Percentiles rank a stretch among this genome's conserved stretches.
Evolutionary conservation across 371 early-diverging fungal genomes (phyloP).

Genomic region (Sporodiniella umbellata): DNA sequence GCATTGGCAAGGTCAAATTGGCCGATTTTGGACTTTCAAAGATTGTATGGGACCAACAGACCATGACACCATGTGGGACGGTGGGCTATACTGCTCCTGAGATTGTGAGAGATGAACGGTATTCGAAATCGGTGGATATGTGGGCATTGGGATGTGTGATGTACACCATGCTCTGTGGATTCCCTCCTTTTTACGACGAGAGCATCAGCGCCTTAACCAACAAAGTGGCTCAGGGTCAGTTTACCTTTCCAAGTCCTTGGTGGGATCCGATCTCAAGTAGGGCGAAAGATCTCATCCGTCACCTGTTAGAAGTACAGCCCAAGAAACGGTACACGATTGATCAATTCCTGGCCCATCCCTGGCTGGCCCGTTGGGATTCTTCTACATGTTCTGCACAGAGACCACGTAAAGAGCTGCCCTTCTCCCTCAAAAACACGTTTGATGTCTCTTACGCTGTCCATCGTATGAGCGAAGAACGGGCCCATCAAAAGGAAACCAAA

Average conservation of each 20-base stretch:
- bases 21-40: conserved; percentile 88
- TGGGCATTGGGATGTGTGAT: conserved; percentile 94
- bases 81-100: conserved; percentile 93
- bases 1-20: conserved; percentile 80
- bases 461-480: conserved; percentile 56
- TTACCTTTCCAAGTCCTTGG: conserved; percentile 80
- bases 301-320: conserved; percentile 82
- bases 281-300: conserved; percentile 77
- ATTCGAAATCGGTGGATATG: conserved; percentile 87
- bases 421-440: conserved; percentile 54
- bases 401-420: conserved; percentile 15
- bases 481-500: conserved; percentile 14
- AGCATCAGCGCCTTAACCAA: conserved; percentile 70
- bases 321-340: conserved; percentile 78
- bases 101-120: conserved; percentile 77
- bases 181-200: conserved; percentile 89
- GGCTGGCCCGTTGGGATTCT: conserved; percentile 20
- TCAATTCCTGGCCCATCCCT: conserved; percentile 52
- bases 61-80: conserved; percentile 90
- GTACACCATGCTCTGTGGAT: conserved; percentile 88
- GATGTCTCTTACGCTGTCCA: conserved; percentile 61
- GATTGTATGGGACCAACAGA: conserved; percentile 76
- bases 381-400: conserved; percentile 12
- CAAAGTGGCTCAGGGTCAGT: conserved; percentile 76
- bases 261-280: conserved; percentile 80